Base-by-base conservation (phyloP, 768 basidiomycete species). In the Leucocoprinus birnbaumii region DNA sequence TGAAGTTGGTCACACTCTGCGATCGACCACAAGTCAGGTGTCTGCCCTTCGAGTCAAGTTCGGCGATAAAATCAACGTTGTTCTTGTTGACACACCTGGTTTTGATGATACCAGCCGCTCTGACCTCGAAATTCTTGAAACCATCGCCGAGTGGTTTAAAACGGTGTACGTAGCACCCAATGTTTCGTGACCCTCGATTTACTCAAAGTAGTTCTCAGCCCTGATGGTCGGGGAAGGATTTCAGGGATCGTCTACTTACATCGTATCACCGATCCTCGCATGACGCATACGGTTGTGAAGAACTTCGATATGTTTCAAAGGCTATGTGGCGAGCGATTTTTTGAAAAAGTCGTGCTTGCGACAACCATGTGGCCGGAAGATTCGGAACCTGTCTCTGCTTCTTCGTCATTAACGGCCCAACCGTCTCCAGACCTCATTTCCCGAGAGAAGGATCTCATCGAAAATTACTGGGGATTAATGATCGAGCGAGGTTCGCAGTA, bases 61-160 rank as follows among this genome's bases (percentile, higher is more conserved):
- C 18, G 13, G 9, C 8, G 50, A 52, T 18, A 18, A 24, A 18
- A 21, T 19, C 16, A 11, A 52, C 3, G 19, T 57, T 41, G 51
- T 59, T 25, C 51, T 61, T 10, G 60, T 61, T 48, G 60, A 61
- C 31, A 56, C 60, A 1, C 60, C 60, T 2, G 55, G 58, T 1
- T 61, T 61, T 35, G 46, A 61, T 25, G 45, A 57, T 26, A 54
- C 47, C 1, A 16, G 53, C 38, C 35, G 53, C 7, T 58, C 35
- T 34, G 49, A 57, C 18, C 18, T 34, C 2, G 50, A 47, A 10
- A 54, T 60, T 31, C 50, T 52, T 18, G 52, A 47, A 18, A 47
- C 47, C 4, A 55, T 56, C 25, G 47, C 59, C 3, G 47, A 54
- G 2, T 58, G 51, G 40, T 54, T 60, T 31, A 49, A 51, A 43